Conservation (phyloP, 495 filamentous ascomycete genomes). For the Podospora australis region DNA sequence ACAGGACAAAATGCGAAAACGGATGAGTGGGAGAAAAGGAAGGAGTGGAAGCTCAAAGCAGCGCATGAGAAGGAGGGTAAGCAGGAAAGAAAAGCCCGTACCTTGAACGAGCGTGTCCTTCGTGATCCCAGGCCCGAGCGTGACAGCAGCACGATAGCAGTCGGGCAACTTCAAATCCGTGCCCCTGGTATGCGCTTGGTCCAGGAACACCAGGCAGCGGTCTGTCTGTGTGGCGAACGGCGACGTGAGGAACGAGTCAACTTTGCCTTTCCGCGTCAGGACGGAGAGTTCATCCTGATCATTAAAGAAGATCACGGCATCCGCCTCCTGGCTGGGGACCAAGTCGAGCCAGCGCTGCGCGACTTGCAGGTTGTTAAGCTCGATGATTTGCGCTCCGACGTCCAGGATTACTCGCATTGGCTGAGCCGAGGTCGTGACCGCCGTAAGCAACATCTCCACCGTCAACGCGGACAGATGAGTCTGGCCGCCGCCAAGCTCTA, state of each 20-base stretch:
- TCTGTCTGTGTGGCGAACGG: conserved; percentile 51
- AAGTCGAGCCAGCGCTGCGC: conserved; percentile 41
- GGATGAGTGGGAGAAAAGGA: no score
- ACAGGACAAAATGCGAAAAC: no score
- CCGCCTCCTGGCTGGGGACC: conserved; percentile 13
- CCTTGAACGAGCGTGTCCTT: conserved; percentile 70
- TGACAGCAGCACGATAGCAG: conserved; percentile 58
- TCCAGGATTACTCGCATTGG: conserved; percentile 59
- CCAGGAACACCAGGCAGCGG: conserved; percentile 38
- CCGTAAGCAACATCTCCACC: conserved; percentile 41
- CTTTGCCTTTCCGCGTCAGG: conserved; percentile 34
- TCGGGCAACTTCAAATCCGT: conserved; percentile 62
- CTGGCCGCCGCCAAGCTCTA: conserved; percentile 21
- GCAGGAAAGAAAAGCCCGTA: no score
- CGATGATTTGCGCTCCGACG: conserved; percentile 67
- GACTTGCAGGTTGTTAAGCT: conserved; percentile 52
- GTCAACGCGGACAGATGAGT: conserved; percentile 16
- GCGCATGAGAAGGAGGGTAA: no score
- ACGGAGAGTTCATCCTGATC: conserved; percentile 45
- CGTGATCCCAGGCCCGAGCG: conserved; percentile 57
- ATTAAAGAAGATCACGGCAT: conserved; percentile 52
- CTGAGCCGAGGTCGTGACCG: conserved; percentile 32
- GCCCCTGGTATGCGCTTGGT: conserved; percentile 71
- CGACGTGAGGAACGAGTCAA: conserved; percentile 51
- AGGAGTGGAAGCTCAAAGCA: no score